Evolutionary conservation across 129 eudicot species (phyloP).

Genomic region (Lonicera japonica): DNA sequence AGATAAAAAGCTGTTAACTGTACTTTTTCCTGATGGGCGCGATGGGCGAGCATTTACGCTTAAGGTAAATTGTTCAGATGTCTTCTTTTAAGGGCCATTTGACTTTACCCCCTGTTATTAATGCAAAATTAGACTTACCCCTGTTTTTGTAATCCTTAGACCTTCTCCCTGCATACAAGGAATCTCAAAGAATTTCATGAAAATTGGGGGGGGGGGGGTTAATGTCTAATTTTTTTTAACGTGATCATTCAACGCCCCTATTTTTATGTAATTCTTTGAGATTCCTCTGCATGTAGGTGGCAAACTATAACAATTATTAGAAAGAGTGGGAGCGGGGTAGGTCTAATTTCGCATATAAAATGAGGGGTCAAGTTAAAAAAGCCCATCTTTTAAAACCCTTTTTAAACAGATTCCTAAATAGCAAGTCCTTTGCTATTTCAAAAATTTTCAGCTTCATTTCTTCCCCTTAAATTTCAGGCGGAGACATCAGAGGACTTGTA

Average conservation of each 20-base stretch:
- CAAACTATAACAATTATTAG: too few relatives aligned
- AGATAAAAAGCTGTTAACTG: conserved; percentile 87
- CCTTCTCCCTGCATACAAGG: neutral
- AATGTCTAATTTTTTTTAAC: too few relatives aligned
- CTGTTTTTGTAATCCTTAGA: too few relatives aligned
- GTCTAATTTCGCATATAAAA: neutral
- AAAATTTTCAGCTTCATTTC: conserved; percentile 1
- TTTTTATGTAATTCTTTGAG: too few relatives aligned
- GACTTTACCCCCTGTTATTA: too few relatives aligned
- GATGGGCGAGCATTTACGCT: conserved; percentile 95
- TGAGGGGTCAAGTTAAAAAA: too few relatives aligned
- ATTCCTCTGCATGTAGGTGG: too few relatives aligned
- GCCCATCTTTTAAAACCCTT: neutral
- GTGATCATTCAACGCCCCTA: too few relatives aligned
- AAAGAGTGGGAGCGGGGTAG: neutral
- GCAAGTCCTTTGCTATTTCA: neutral
- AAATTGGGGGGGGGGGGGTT: too few relatives aligned
- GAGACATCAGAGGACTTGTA: conserved; percentile 82
- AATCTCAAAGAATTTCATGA: too few relatives aligned
- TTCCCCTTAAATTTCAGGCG: conserved; percentile 43
- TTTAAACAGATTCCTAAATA: neutral
- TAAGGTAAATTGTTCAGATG: conserved; percentile 38
- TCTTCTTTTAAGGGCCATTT: too few relatives aligned
- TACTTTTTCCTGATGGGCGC: conserved; percentile 96
- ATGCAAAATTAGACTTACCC: neutral